Evolutionary conservation across 805 yeast species (phyloP).

Genomic region (Zygoascus ofunaensis): DNA sequence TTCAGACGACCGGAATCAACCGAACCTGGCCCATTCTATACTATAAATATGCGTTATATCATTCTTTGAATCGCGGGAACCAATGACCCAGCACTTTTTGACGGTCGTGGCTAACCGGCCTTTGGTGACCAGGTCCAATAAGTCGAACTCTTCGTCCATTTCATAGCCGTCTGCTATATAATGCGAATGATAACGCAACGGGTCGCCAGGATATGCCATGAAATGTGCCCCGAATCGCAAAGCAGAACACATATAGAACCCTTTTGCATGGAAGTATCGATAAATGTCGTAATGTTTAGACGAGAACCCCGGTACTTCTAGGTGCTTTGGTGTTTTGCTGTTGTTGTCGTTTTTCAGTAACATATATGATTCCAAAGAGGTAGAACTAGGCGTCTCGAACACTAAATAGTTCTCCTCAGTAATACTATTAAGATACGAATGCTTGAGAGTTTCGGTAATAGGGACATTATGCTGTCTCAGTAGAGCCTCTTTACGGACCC

Average conservation of each 20-base stretch:
- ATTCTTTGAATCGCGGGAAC: slow-evolving; percentile 23
- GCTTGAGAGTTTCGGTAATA: slow-evolving; percentile 6
- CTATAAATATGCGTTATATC: slow-evolving; percentile 44
- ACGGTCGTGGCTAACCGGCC: slow-evolving; percentile 91
- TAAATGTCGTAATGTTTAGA: slow-evolving; percentile 30
- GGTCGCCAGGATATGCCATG: slow-evolving; percentile 92
- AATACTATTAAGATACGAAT: slow-evolving; percentile 2
- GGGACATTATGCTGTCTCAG: slow-evolving; percentile 12
- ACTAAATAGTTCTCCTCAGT: slow-evolving; percentile 1
- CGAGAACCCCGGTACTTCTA: slow-evolving; percentile 1
- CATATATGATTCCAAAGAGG: not conserved
- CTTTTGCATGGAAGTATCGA: slow-evolving; percentile 34
- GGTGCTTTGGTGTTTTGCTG: not conserved
- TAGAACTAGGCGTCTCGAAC: slow-evolving; percentile 6
- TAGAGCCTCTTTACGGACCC: slow-evolving; percentile 16
- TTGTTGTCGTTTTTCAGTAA: not conserved
- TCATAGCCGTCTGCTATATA: slow-evolving; percentile 49
- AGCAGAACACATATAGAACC: slow-evolving; percentile 69
- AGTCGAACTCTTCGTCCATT: slow-evolving; percentile 44
- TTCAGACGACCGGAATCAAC: too few species aligned
- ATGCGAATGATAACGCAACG: slow-evolving; percentile 83
- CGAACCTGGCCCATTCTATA: slow-evolving; percentile 96
- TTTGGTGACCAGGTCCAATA: slow-evolving; percentile 61
- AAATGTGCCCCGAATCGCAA: slow-evolving; percentile 83
- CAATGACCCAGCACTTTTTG: slow-evolving; percentile 67